Evolutionary conservation across 306 rosid species (phyloP).

Genomic region (Sophora flavescens): DNA sequence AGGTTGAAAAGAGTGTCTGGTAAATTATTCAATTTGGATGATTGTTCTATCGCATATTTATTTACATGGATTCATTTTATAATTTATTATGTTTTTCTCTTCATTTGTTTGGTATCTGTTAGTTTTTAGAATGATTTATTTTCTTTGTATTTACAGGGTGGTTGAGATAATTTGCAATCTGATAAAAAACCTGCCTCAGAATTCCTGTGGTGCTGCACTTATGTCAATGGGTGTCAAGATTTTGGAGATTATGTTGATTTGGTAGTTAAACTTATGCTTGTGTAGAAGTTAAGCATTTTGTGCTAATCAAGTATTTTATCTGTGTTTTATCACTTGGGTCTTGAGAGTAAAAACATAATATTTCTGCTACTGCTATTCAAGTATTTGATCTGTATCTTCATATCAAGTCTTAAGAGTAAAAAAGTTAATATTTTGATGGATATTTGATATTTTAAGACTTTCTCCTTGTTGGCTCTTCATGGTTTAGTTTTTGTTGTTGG

Average conservation of each 20-base stretch:
- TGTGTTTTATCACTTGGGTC: slow-evolving; percentile 12
- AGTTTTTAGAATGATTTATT: slow-evolving; percentile 23
- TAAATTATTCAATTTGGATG: slow-evolving; percentile 50
- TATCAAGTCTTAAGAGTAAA: too few species aligned
- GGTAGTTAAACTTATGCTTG: slow-evolving; percentile 54
- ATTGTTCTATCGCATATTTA: slow-evolving; percentile 20
- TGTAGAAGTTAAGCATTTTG: neutral
- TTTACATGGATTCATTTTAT: slow-evolving; percentile 31
- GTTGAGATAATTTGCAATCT: slow-evolving; percentile 81
- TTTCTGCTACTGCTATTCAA: too few species aligned
- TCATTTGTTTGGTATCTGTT: slow-evolving; percentile 28
- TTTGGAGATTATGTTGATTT: slow-evolving; percentile 74
- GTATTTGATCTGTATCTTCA: too few species aligned
- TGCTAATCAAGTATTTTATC: slow-evolving; percentile 29
- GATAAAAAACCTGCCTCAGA: slow-evolving; percentile 69
- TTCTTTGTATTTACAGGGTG: slow-evolving; percentile 63
- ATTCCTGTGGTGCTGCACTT: slow-evolving; percentile 68
- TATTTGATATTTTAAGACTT: too few species aligned
- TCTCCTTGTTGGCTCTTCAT: too few species aligned
- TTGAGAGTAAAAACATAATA: neutral
- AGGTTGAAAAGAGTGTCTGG: slow-evolving; percentile 70
- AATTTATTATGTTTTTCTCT: neutral
- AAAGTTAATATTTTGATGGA: too few species aligned
- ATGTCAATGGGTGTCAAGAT: slow-evolving; percentile 83
- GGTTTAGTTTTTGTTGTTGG: too few species aligned